Conservation (phyloP, 495 filamentous ascomycete species). For the Xylaria curta region DNA sequence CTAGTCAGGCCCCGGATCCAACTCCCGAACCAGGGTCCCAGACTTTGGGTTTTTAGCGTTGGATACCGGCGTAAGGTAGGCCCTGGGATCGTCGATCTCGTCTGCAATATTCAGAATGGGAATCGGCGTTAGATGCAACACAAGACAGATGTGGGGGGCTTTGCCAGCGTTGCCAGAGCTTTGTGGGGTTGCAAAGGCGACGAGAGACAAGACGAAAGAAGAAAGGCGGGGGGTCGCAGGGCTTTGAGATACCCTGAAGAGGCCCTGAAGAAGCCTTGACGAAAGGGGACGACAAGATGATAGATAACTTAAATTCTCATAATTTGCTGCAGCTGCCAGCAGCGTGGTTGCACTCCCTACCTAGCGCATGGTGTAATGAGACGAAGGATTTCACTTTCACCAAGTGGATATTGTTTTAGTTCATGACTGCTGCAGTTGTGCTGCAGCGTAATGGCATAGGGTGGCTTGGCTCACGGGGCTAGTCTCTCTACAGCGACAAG, state of each 20-base stretch:
- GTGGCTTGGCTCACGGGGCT: not conserved
- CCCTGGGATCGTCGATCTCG: slow-evolving; percentile 4
- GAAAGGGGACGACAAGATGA: slow-evolving; percentile 16
- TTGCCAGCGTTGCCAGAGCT: not conserved
- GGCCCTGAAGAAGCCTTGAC: not conserved
- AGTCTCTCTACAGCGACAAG: not conserved
- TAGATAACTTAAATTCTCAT: not conserved
- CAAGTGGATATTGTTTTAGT: slow-evolving; percentile 4
- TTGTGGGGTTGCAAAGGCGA: slow-evolving; percentile 13
- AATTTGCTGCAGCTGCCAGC: too few species aligned
- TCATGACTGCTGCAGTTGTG: not conserved
- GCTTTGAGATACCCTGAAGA: not conserved
- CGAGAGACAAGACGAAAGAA: not conserved
- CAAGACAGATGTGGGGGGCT: not conserved
- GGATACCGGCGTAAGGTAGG: not conserved
- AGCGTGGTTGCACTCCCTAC: not conserved
- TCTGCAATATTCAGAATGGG: slow-evolving; percentile 1
- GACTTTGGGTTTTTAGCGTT: not conserved
- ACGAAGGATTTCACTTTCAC: not conserved
- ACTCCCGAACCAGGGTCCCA: not conserved
- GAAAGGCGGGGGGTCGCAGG: slow-evolving; percentile 6
- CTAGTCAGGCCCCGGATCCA: slow-evolving; percentile 4
- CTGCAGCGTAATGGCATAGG: not conserved
- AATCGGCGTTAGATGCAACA: slow-evolving; percentile 5
- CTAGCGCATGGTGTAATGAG: not conserved